These are phyloP conservation scores for Aegilops speltoides DNA, from an alignment of 176 grass and related monocot genomes.

Conservation along the genomic window DNA sequence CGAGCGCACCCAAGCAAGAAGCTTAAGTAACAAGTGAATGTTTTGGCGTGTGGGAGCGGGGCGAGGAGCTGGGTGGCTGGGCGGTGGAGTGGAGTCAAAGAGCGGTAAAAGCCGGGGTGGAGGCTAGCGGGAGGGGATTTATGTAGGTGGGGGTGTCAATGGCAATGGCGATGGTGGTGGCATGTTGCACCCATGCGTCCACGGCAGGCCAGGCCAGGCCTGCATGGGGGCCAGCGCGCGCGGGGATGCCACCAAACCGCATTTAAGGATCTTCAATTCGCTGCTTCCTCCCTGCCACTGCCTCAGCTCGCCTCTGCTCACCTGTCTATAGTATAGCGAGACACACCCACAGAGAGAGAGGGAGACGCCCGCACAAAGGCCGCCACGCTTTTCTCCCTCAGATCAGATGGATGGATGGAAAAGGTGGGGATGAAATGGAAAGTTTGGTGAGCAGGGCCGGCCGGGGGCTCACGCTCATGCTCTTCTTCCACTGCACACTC, in stretches of 20 bases:
- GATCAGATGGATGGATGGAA: not conserved
- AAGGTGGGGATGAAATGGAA: slow-evolving; percentile 35
- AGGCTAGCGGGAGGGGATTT: slow-evolving; percentile 11
- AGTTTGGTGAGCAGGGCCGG: slow-evolving; percentile 39
- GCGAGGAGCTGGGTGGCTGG: not conserved
- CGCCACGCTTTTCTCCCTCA: slow-evolving; percentile 8
- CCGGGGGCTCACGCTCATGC: not conserved
- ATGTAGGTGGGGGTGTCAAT: slow-evolving; percentile 32
- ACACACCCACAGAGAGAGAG: not conserved
- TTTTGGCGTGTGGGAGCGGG: not conserved
- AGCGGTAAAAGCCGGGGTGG: slow-evolving; percentile 21
- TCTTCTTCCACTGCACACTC: not conserved
- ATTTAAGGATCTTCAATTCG: slow-evolving; percentile 78
- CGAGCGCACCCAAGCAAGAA: not conserved
- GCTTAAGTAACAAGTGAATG: not conserved
- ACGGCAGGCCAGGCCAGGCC: not conserved
- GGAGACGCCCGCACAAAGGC: slow-evolving; percentile 41
- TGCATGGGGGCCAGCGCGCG: slow-evolving; percentile 21
- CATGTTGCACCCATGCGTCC: slow-evolving; percentile 20
- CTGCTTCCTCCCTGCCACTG: slow-evolving; percentile 32
- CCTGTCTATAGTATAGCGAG: too few species aligned
- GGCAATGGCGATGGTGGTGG: not conserved
- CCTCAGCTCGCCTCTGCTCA: not conserved
- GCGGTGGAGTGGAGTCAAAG: slow-evolving; percentile 46
- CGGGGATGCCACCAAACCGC: slow-evolving; percentile 56